Evolutionary conservation across 2,329 filamentous ascomycete genomes (phyloP).

Genomic region (Fusarium hostae): DNA sequence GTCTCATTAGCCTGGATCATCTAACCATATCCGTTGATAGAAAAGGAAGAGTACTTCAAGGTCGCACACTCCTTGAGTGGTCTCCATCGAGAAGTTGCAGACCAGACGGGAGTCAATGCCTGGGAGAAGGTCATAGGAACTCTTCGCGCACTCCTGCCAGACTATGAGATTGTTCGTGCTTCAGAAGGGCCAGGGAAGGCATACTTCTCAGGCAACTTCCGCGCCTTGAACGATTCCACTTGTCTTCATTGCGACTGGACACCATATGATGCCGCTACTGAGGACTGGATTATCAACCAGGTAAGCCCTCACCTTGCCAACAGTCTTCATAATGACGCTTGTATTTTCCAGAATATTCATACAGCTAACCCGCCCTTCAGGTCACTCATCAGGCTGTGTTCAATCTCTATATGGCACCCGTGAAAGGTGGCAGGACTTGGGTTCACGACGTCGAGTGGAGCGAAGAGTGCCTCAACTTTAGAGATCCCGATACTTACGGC

Average conservation of each 20-base stretch:
- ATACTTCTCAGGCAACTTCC: not conserved
- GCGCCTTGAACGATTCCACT: not conserved
- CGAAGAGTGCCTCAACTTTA: not conserved
- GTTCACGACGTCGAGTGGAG: slow-evolving; percentile 1
- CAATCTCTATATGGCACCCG: not conserved
- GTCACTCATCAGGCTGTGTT: not conserved
- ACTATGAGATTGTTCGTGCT: not conserved
- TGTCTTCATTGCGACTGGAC: slow-evolving; percentile 9
- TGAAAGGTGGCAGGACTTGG: not conserved
- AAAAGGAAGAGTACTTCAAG: not conserved
- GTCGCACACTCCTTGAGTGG: not conserved
- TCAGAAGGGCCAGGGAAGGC: not conserved
- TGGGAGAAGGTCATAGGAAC: not conserved
- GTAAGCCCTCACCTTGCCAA: not conserved
- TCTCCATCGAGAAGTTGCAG: not conserved
- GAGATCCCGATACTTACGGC: not conserved
- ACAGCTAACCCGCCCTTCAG: not conserved
- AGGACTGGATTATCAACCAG: slow-evolving; percentile 2
- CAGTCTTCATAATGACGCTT: rapidly evolving
- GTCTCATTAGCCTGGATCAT: no score
- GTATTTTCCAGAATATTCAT: rapidly evolving
- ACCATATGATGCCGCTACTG: not conserved
- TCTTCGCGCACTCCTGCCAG: not conserved
- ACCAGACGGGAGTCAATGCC: not conserved
- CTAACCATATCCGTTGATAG: not conserved